Conservation (phyloP, 768 basidiomycete genomes). For the Rhodotorula diobovata region DNA sequence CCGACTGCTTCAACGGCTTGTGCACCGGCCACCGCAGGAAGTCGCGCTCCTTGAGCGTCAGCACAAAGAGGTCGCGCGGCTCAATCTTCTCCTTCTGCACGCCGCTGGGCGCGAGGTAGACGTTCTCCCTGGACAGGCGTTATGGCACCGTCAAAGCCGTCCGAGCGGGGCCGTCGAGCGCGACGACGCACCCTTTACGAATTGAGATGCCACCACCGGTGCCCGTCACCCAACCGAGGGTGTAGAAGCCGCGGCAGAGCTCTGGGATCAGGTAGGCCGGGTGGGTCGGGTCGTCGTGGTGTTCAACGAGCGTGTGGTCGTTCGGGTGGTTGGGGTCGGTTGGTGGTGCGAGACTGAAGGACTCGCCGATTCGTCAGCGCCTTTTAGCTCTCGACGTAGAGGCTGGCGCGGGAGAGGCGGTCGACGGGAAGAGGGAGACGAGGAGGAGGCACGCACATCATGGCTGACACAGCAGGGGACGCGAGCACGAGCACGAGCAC, state of each 20-base stretch:
- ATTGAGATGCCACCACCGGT: conserved; percentile 57
- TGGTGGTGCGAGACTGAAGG: conserved; percentile 23
- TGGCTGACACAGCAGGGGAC: neutral
- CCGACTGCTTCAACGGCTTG: conserved; percentile 70
- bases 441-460: conserved; percentile 7
- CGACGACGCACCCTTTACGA: conserved; percentile 37
- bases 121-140: conserved; percentile 55
- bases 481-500: no score
- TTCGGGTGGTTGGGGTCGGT: conserved; percentile 23
- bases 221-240: conserved; percentile 86
- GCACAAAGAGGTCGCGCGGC: conserved; percentile 78
- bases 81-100: conserved; percentile 86
- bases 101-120: conserved; percentile 81
- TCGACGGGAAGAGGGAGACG: neutral
- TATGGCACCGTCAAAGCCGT: neutral
- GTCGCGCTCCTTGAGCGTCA: conserved; percentile 67
- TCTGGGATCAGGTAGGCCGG: conserved; percentile 89
- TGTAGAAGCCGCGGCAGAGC: conserved; percentile 76
- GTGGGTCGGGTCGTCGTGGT: conserved; percentile 52
- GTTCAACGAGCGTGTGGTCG: conserved; percentile 44
- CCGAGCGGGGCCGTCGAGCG: neutral
- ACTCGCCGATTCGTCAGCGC: neutral
- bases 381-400: accelerated
- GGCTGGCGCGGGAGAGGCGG: neutral
- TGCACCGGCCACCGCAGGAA: conserved; percentile 70